Conservation (phyloP, 768 basidiomycete genomes). For the Termitomyces sp. region DNA sequence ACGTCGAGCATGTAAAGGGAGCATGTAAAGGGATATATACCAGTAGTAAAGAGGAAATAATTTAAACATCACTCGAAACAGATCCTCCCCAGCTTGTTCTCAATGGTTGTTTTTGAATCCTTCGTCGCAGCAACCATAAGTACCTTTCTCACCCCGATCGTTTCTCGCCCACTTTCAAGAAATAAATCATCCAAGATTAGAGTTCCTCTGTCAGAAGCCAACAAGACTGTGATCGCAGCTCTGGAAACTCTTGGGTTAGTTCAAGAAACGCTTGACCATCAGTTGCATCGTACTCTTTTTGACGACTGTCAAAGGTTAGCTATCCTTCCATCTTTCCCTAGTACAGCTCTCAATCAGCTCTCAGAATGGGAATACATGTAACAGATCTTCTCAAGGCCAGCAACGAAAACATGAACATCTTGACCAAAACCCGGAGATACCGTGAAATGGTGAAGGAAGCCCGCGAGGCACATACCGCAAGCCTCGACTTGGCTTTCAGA, state of each 20-base stretch:
- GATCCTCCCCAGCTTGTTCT: neutral
- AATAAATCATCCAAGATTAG: neutral
- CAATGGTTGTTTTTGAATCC: neutral
- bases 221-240: neutral
- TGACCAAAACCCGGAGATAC: neutral
- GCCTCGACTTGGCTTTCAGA: neutral
- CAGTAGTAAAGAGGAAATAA: neutral
- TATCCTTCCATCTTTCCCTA: neutral
- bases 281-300: accelerated
- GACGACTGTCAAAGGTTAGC: neutral
- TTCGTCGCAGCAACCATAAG: neutral
- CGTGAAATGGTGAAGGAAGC: too few species aligned
- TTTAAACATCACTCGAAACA: neutral
- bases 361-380: neutral
- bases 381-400: neutral
- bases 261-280: neutral
- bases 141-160: neutral
- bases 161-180: neutral
- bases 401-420: neutral
- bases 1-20: neutral
- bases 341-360: neutral
- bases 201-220: neutral
- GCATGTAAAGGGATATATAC: neutral
- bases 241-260: neutral
- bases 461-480: neutral